A percentile compares a stretch with the other conserved stretches of the same genome.
Conservation (phyloP, 208 protist genomes). For the Trypanosoma lewisi region DNA sequence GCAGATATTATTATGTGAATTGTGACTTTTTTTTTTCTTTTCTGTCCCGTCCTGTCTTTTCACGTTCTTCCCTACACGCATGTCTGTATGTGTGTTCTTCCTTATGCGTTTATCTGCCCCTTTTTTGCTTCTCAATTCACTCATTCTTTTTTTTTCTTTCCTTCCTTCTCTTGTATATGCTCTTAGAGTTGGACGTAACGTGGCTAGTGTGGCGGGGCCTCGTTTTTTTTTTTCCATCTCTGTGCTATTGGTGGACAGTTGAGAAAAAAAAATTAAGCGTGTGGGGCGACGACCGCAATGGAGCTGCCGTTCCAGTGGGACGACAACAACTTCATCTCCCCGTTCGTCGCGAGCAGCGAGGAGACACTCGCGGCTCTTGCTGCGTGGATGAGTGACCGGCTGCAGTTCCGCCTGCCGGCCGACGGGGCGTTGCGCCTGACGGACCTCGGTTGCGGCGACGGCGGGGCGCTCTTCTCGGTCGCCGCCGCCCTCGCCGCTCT, state of each 20-base stretch:
- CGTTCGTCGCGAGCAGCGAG: slow-evolving; percentile 52
- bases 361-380: slow-evolving; percentile 36
- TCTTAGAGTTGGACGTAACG: background rate
- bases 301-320: slow-evolving; percentile 84
- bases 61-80: background rate
- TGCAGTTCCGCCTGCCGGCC: slow-evolving; percentile 19
- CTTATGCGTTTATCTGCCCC: background rate
- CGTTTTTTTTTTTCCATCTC: slow-evolving; percentile 2
- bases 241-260: background rate
- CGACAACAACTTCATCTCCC: slow-evolving; percentile 71
- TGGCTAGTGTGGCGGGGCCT: background rate
- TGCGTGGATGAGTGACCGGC: slow-evolving; percentile 26
- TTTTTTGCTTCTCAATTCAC: background rate
- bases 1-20: background rate
- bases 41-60: slow-evolving; percentile 2
- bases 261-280: background rate
- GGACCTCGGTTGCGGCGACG: slow-evolving; percentile 76
- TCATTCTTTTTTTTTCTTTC: slow-evolving; percentile 3
- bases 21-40: slow-evolving; percentile 1
- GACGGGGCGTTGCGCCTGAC: slow-evolving; percentile 38
- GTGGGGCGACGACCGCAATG: slow-evolving; percentile 5
- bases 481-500: slow-evolving; percentile 24
- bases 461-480: slow-evolving; percentile 38
- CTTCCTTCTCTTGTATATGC: background rate
- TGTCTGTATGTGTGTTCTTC: slow-evolving; percentile 13